A percentile compares a stretch with the other conserved stretches of the same genome.
Conservation (phyloP, 139 green algal genomes). For the Chlamydomonas incerta region DNA sequence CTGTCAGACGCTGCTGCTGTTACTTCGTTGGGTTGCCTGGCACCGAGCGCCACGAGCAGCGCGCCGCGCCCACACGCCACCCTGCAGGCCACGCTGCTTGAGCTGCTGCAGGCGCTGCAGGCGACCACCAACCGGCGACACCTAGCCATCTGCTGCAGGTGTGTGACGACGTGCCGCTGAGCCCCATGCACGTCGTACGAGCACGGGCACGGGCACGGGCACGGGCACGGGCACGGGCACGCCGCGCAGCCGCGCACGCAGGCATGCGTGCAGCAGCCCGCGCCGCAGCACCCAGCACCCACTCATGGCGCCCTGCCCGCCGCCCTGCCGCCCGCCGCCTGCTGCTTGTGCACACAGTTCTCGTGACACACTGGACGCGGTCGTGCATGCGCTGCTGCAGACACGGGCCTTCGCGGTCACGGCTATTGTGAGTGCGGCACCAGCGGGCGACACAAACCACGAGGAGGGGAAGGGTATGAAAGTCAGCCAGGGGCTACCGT, state of each 20-base stretch:
- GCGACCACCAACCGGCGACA: constrained; percentile 4
- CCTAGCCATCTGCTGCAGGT: constrained; percentile 54
- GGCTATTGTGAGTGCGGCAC: constrained; percentile 2
- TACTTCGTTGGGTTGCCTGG: too few species aligned
- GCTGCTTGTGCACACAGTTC: constrained; percentile 15
- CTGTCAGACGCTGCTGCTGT: too few species aligned
- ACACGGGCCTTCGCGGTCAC: constrained; percentile 18
- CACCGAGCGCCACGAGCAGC: too few species aligned
- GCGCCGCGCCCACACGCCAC: background rate
- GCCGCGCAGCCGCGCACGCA: too few species aligned
- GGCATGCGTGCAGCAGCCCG: too few species aligned
- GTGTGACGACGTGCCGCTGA: too few species aligned
- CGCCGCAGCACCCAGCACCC: background rate
- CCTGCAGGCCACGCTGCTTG: constrained; percentile 49
- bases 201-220: too few species aligned
- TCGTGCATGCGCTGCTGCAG: constrained; percentile 14
- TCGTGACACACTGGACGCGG: constrained; percentile 33
- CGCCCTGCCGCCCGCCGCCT: background rate
- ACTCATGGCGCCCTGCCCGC: background rate
- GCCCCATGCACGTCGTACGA: too few species aligned
- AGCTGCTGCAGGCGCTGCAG: constrained; percentile 50
- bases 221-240: too few species aligned
- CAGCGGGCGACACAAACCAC: too few species aligned
- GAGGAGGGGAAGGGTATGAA: too few species aligned
- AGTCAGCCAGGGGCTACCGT: too few species aligned